Percentiles rank a stretch among this genome's conserved stretches.
Evolutionary conservation across 306 rosid species (phyloP).

Genomic region (Lotus japonicus): DNA sequence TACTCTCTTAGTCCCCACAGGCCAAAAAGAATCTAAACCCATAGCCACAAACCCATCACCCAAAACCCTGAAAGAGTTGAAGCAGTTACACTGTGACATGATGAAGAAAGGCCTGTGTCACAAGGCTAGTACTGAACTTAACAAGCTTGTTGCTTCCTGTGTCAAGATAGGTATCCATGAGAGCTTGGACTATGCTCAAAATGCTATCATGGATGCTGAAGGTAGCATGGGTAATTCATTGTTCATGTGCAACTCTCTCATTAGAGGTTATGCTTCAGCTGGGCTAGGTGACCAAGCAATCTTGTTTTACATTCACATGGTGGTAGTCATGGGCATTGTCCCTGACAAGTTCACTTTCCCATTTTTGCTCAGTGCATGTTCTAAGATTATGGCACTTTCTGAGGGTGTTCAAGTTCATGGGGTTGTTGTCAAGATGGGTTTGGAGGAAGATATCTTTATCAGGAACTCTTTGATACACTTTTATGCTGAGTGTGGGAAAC

Average conservation of each 20-base stretch:
- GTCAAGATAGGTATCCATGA: slow-evolving; percentile 50
- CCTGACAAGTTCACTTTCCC: slow-evolving; percentile 78
- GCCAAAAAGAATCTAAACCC: slow-evolving; percentile 28
- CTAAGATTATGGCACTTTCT: slow-evolving; percentile 40
- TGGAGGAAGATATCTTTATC: slow-evolving; percentile 49
- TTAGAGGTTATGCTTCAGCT: slow-evolving; percentile 60
- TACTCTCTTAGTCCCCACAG: slow-evolving; percentile 19
- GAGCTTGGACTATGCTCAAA: slow-evolving; percentile 48
- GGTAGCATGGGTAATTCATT: slow-evolving; percentile 12
- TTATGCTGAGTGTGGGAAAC: slow-evolving; percentile 45
- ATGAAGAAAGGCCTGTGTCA: slow-evolving; percentile 47
- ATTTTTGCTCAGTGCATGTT: slow-evolving; percentile 51
- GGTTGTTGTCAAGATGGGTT: slow-evolving; percentile 51
- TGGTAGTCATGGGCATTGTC: slow-evolving; percentile 31
- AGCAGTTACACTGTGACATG: slow-evolving; percentile 48
- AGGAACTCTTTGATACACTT: slow-evolving; percentile 63
- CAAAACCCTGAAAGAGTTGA: slow-evolving; percentile 50
- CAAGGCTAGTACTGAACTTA: slow-evolving; percentile 17
- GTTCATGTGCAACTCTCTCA: slow-evolving; percentile 48
- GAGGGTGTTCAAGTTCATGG: slow-evolving; percentile 72
- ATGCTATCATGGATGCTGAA: slow-evolving; percentile 26
- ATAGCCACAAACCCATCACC: slow-evolving; percentile 1
- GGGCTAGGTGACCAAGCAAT: slow-evolving; percentile 51
- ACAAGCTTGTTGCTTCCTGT: slow-evolving; percentile 41
- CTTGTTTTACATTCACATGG: slow-evolving; percentile 40